A percentile compares a stretch with the other conserved stretches of the same genome.
Conservation (phyloP, 1,284 basidiomycete species). For the Rhodofomes roseus region DNA sequence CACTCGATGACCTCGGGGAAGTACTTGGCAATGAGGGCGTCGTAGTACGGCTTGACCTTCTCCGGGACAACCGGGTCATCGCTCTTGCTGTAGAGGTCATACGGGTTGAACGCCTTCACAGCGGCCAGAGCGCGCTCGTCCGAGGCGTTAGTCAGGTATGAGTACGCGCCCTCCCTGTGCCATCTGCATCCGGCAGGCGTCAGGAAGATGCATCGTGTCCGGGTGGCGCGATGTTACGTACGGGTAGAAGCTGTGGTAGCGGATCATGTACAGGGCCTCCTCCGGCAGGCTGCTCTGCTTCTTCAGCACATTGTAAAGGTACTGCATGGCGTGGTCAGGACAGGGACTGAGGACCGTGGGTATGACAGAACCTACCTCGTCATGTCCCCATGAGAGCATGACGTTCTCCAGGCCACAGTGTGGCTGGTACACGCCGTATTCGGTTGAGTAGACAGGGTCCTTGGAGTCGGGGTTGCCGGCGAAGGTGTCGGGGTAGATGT, state of each 20-base stretch:
- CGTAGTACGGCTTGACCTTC: constrained; percentile 79
- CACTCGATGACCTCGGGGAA: constrained; percentile 79
- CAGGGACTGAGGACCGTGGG: constrained; percentile 8
- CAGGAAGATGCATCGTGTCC: background rate
- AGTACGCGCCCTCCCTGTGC: constrained; percentile 84
- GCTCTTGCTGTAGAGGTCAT: constrained; percentile 88
- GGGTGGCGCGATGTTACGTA: constrained; percentile 21
- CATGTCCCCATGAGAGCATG: constrained; percentile 90
- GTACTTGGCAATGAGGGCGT: constrained; percentile 78
- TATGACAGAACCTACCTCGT: constrained; percentile 54
- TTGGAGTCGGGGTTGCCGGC: constrained; percentile 71
- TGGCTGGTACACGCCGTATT: constrained; percentile 81
- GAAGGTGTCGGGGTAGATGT: constrained; percentile 86
- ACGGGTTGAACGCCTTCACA: constrained; percentile 81
- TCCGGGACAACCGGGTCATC: constrained; percentile 65
- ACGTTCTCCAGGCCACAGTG: constrained; percentile 88
- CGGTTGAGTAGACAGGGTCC: constrained; percentile 73
- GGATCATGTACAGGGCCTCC: constrained; percentile 87
- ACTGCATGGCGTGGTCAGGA: constrained; percentile 38
- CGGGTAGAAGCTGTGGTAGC: constrained; percentile 94
- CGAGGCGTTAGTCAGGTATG: constrained; percentile 70
- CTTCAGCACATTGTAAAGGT: constrained; percentile 75
- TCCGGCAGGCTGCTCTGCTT: constrained; percentile 77
- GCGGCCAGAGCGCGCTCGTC: constrained; percentile 62
- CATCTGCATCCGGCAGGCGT: constrained; percentile 40